Base-by-base conservation (phyloP, 352 stramenopile species). In the Globisporangium perplexum region DNA sequence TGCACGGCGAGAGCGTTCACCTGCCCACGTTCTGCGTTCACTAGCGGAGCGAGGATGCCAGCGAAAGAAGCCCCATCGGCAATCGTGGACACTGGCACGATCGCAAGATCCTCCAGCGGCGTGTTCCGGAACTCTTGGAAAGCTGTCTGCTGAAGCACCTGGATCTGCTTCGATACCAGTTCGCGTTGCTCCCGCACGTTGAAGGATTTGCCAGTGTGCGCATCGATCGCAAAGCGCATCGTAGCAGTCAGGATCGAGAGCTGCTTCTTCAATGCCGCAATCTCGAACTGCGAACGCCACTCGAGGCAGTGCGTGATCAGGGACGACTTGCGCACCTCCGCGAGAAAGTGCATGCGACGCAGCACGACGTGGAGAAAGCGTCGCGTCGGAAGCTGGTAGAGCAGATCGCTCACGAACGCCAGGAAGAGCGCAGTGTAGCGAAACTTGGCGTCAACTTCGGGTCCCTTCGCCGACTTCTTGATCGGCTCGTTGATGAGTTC, bases 331-430 rank as follows among this genome's bases (percentile, higher is more conserved):
- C 64, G 61, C 22, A 86, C 63, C 11, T 46, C 41, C 18, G 70
- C 61, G 2, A 78, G 39, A 26, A 96, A 50, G 47, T 93, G 88
- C 28, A 63, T 50, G 47, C 88, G 77, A 3, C 83, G 66, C 36
- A 96, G 52, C 39, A 96, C 61, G 15, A 71, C 68, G 39, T 76
- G 60, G 12, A 96, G 61, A 43, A 95, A 96, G 38, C 86, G 83
- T n/a, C 91, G 85, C 22, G 92, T 98, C n/a, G 90, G 79, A 2
- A 96, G 63, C 61, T 97, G 86, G 24, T 60, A 75, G 47, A 98
- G 68, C 10, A 98, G 63, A 42, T 98, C 90, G 26, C 77, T 81
- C 36, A 96, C 53, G 35, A 97, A 66, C 44, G 81, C 79, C 53
- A 97, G 52, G 39, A 86, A 86, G 15, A 87, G 52, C 17, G 71